Percentiles rank a stretch among this genome's conserved stretches.
These are phyloP conservation scores for Pueraria montana DNA, from an alignment of 306 rosid species.

Conservation along the genomic window DNA sequence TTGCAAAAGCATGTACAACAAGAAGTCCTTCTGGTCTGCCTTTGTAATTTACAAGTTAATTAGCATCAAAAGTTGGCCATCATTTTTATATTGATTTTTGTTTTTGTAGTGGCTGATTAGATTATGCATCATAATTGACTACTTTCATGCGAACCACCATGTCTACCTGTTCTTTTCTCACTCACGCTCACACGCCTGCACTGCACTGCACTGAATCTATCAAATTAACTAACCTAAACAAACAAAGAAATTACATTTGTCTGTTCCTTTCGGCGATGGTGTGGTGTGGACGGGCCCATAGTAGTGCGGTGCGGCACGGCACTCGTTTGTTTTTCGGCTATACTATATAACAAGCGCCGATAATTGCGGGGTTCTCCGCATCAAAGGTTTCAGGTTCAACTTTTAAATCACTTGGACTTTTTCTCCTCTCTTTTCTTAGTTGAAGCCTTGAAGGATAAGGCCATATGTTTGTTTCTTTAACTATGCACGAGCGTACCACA, in stretches of 20 bases:
- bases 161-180: too few species aligned
- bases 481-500: too few species aligned
- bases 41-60: conserved; percentile 2
- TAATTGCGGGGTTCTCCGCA: conserved; percentile 60
- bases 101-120: background rate
- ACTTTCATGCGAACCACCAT: conserved; percentile 24
- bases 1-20: conserved; percentile 41
- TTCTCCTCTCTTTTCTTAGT: too few species aligned
- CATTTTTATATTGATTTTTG: conserved; percentile 16
- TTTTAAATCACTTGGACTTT: background rate
- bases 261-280: too few species aligned
- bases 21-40: background rate
- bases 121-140: background rate
- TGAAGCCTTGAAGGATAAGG: too few species aligned
- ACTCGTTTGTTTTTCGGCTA: background rate
- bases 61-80: conserved; percentile 12
- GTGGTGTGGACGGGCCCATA: too few species aligned
- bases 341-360: conserved; percentile 56
- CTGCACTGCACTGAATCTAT: too few species aligned
- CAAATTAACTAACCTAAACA: too few species aligned
- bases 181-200: too few species aligned
- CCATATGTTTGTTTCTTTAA: too few species aligned
- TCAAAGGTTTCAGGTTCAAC: conserved; percentile 48
- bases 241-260: too few species aligned
- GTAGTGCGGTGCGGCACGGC: background rate